Evolutionary conservation across 176 grass and related monocot species (phyloP).

Genomic region (Musa beccarii): DNA sequence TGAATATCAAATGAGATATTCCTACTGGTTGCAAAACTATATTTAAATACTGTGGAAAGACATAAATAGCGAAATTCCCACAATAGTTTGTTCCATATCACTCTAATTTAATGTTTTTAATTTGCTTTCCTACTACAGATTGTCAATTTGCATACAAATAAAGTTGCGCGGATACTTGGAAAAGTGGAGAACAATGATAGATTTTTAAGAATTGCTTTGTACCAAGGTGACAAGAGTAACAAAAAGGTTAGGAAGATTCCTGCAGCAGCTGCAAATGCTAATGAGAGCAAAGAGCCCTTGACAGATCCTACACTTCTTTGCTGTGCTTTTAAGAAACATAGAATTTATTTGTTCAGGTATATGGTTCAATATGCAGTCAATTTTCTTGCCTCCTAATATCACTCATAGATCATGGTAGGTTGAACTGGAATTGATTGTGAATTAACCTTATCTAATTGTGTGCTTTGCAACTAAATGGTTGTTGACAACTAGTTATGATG

Average conservation of each 20-base stretch:
- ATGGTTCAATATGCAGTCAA: background rate
- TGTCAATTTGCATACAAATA: constrained; percentile 95
- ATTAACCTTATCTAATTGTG: background rate
- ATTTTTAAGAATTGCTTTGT: constrained; percentile 91
- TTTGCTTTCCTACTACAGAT: constrained; percentile 34
- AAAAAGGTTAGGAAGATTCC: constrained; percentile 96
- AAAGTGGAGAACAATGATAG: constrained; percentile 98
- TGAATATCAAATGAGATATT: no score
- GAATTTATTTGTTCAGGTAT: constrained; percentile 95
- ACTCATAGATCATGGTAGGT: no score
- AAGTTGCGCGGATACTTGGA: constrained; percentile 76
- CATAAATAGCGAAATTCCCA: background rate
- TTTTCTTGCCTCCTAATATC: constrained; percentile 8
- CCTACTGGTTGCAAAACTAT: no score
- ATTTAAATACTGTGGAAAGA: no score
- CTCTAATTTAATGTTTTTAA: background rate
- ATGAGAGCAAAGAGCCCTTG: constrained; percentile 84
- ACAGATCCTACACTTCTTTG: constrained; percentile 81
- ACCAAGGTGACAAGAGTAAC: constrained; percentile 90
- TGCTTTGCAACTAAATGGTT: background rate
- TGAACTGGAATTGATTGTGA: background rate
- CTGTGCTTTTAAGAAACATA: constrained; percentile 95
- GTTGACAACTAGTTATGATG: no score
- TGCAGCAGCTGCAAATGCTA: constrained; percentile 68
- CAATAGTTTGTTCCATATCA: background rate